Base-by-base conservation (phyloP, 2,329 filamentous ascomycete species). In the Ophiocordyceps camponoti-leonardi region DNA sequence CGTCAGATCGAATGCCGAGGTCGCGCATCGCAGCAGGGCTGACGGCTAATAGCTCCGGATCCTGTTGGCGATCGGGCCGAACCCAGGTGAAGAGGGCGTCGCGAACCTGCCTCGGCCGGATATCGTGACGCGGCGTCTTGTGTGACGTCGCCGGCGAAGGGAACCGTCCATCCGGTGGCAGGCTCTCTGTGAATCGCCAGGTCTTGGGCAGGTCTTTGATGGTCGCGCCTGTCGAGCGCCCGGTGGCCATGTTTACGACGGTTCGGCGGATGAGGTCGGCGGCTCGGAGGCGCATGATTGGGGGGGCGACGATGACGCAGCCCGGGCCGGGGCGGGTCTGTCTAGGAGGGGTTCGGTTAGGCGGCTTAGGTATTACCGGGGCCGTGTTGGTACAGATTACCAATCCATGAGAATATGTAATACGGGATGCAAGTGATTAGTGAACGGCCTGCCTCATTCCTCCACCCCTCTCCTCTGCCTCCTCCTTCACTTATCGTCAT, bases 21-120 rank as follows among this genome's bases (percentile, higher is more conserved):
- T 94, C 86, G 44, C 70, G 71, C 64, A 96, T 69, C 0, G 88
- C 90, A 2, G 77, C 77, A 2, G 77, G 73, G 50, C 87, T 94
- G 2, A 94, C 80, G 7, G 77, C 83, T 2, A 96, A 72, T 16
- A 98, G 69, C 57, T 95, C 85, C 0, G 86, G 77, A 20, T 82
- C 74, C 50, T 79, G 69, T 23, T 79, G 73, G 19, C 71, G 63
- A 55, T 90, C 83, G 0, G 92, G 92, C 4, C 87, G 79, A 19
- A 98, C 87, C 71, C 81, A 98, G 10, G 88, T 94, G 64, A 85
- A 98, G 44, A 90, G 65, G 4, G 92, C 90, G 48, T 80, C 77
- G 58, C 81, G 86, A 39, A 98, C 92, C 60, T 86, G 72, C 43
- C 88, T 82, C 16, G 92, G 90, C 1, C 75, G 73, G 43, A 96